A percentile compares a stretch with the other conserved stretches of the same genome.
phyloP scores from a whole-genome alignment of 1,284 basidiomycete genomes.

The Microbotryum scabiosae region DNA sequence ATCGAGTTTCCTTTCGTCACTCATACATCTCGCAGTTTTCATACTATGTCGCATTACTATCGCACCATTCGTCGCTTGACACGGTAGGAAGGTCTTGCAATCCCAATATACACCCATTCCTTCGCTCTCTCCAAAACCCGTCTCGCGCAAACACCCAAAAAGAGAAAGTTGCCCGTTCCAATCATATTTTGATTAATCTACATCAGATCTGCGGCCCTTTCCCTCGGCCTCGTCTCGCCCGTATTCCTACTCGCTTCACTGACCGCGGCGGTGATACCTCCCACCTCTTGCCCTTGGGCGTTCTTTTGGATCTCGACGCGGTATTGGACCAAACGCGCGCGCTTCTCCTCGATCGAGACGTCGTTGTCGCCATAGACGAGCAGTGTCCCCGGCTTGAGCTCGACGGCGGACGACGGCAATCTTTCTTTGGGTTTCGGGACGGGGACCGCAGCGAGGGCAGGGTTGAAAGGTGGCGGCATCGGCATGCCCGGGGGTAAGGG shows the following conservation, averaged over 20 bases:
- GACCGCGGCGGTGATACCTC: slow-evolving; percentile 1
- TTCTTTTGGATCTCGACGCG: slow-evolving; percentile 15
- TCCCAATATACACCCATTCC: too few relatives aligned
- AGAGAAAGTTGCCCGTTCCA: too few relatives aligned
- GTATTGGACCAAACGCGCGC: slow-evolving; percentile 45
- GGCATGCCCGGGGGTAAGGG: slow-evolving; percentile 3
- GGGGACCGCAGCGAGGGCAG: slow-evolving; percentile 4
- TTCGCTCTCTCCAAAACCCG: too few relatives aligned
- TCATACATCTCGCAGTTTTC: too few relatives aligned
- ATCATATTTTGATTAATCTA: neutral
- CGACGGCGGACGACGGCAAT: slow-evolving; percentile 49
- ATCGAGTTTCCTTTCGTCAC: too few relatives aligned
- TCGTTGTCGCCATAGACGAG: slow-evolving; percentile 67
- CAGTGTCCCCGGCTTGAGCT: slow-evolving; percentile 64
- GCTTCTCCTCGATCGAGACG: slow-evolving; percentile 69
- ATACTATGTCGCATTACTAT: too few relatives aligned
- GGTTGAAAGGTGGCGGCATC: slow-evolving; percentile 17
- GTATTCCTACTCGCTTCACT: slow-evolving; percentile 20
- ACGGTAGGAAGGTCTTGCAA: too few relatives aligned
- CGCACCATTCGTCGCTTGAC: too few relatives aligned
- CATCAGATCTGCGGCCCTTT: slow-evolving; percentile 44
- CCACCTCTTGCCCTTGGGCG: slow-evolving; percentile 6
- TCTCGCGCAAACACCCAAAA: too few relatives aligned
- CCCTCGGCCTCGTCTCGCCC: slow-evolving; percentile 37
- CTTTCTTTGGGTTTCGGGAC: slow-evolving; percentile 42